Conservation (phyloP, 176 grass and related monocot species). For the Phoenix roebelenii region DNA sequence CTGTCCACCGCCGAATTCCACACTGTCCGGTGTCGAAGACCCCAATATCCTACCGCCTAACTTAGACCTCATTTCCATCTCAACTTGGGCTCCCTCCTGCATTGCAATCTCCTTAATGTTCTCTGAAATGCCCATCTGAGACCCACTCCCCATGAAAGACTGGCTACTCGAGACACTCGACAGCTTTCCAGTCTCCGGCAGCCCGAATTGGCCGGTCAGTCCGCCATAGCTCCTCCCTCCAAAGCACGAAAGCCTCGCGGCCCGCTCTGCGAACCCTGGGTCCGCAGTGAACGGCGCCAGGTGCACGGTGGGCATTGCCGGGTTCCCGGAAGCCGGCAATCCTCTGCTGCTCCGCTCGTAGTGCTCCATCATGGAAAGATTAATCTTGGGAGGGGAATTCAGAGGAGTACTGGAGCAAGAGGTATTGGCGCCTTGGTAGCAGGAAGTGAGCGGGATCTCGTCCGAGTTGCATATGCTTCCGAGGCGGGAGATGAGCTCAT, state of each 20-base stretch:
- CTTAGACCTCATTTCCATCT: slow-evolving; percentile 3
- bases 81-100: neutral
- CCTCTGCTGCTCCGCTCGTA: neutral
- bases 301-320: neutral
- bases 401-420: slow-evolving; percentile 58
- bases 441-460: slow-evolving; percentile 1
- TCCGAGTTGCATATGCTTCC: slow-evolving; percentile 49
- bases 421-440: slow-evolving; percentile 25
- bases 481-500: slow-evolving; percentile 52
- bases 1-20: slow-evolving; percentile 10
- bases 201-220: neutral
- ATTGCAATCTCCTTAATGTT: neutral
- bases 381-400: slow-evolving; percentile 36
- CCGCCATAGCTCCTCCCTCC: neutral
- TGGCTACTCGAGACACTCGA: slow-evolving; percentile 42
- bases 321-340: neutral
- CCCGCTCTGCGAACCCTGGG: neutral
- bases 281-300: slow-evolving; percentile 5
- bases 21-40: neutral
- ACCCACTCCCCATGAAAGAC: slow-evolving; percentile 12
- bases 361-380: slow-evolving; percentile 1
- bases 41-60: neutral
- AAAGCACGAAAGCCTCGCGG: slow-evolving; percentile 14
- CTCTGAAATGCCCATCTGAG: too few relatives aligned
- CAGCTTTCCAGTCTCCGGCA: slow-evolving; percentile 16